Evolutionary conservation across 2,329 filamentous ascomycete genomes (phyloP), one percentile per base, ranked within the genome.

Genomic region (Cladorrhinum sp.): DNA sequence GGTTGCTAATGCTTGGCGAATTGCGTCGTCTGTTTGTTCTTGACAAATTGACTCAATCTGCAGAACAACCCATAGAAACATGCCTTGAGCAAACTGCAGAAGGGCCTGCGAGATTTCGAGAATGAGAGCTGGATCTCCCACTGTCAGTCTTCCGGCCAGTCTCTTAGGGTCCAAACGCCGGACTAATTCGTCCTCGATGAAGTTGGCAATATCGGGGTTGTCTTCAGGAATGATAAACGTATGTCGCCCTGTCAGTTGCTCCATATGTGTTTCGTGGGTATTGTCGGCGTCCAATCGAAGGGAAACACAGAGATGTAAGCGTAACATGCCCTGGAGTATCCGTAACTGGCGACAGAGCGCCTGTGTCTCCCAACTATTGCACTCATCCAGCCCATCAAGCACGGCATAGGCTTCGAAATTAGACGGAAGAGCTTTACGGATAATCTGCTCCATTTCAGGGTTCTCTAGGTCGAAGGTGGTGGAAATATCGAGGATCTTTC

Each of bases 21-120:
- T 77, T 0, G 62, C 68, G 0, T 71, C 51, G 46, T 80, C 75
- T 0, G 75, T 75, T 60, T 69, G 68, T 58, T 73, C 72, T 1
- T 21, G 20, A 55, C 75, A 79, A 0, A 77, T 58, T 0, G 71
- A 67, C 10, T 70, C 58, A 5, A 77, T 70, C 56, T 77, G 74
- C 1, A 77, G 65, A 2, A 66, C 67, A 0, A 70, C 73, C 74
- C 74, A 76, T 1, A 76, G 67, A 30, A 76, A 77, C 74, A 77
- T 77, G 16, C 74, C 74, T 18, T 74, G 66, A 0, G 73, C 69
- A 1, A 73, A 69, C 16, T 54, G 0, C 0, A 66, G 14, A 0
- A 74, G 64, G 7, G 67, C 55, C 2, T 70, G 55, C 2, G 52
- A 30, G 1, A 72, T 65, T 0, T 72, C 64, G 0, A 64, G 18